A percentile compares a stretch with the other conserved stretches of the same genome.
Conservation (phyloP, 2,329 filamentous ascomycete genomes). For the Ophiostoma himal-ulmi region DNA sequence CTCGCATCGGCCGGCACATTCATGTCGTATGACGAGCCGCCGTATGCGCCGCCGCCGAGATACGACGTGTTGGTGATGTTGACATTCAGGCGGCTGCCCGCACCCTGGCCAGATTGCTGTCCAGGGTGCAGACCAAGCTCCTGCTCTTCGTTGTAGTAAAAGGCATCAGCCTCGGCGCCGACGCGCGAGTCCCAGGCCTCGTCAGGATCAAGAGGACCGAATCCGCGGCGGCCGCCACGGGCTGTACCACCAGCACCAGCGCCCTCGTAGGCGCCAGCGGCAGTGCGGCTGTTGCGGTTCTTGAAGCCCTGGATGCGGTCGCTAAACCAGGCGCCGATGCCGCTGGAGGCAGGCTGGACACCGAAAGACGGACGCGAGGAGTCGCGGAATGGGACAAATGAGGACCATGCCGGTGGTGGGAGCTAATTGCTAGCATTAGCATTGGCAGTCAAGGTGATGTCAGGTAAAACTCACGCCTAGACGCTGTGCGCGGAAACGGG, state of each 20-base stretch:
- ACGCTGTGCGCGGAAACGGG: slow-evolving; percentile 64
- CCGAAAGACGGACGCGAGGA: slow-evolving; percentile 44
- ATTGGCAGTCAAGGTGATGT: not conserved
- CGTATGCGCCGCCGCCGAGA: slow-evolving; percentile 19
- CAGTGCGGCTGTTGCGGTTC: slow-evolving; percentile 55
- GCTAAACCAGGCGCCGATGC: slow-evolving; percentile 67
- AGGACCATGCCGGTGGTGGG: slow-evolving; percentile 60
- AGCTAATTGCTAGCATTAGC: slow-evolving; percentile 41
- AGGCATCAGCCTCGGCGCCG: slow-evolving; percentile 60
- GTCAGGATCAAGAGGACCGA: slow-evolving; percentile 66
- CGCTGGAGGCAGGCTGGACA: slow-evolving; percentile 51
- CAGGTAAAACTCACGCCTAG: slow-evolving; percentile 50
- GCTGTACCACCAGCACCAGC: slow-evolving; percentile 38
- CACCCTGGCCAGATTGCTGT: slow-evolving; percentile 30
- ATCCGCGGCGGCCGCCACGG: slow-evolving; percentile 35
- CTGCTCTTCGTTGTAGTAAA: slow-evolving; percentile 64
- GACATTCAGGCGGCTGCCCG: slow-evolving; percentile 21
- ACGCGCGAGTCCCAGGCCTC: slow-evolving; percentile 82
- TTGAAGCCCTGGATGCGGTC: slow-evolving; percentile 59
- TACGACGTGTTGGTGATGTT: slow-evolving; percentile 23
- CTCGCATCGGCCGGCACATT: slow-evolving; percentile 37
- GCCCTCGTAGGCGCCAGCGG: slow-evolving; percentile 65
- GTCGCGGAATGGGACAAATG: slow-evolving; percentile 65
- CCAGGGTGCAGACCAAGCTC: slow-evolving; percentile 53
- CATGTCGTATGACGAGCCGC: slow-evolving; percentile 44